Evolutionary conservation across 1,284 basidiomycete species (phyloP).

Genomic region (Tilletia setariae): DNA sequence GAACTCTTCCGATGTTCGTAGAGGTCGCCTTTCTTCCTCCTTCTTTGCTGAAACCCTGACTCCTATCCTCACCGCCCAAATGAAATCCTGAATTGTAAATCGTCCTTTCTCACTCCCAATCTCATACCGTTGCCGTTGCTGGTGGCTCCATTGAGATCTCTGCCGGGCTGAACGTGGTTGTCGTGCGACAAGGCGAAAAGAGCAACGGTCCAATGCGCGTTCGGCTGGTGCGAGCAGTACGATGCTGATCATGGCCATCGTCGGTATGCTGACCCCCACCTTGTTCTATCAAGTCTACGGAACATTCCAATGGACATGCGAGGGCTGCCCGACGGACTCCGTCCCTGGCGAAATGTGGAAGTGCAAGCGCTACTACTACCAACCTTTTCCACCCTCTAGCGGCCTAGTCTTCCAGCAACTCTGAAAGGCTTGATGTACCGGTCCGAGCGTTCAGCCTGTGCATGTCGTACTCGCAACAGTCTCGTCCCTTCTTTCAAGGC

Average conservation of each 20-base stretch:
- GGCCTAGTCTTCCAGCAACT: slow-evolving; percentile 95
- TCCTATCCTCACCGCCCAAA: too few relatives aligned
- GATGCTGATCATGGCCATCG: slow-evolving; percentile 99
- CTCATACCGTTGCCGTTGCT: too few relatives aligned
- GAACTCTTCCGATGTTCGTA: too few relatives aligned
- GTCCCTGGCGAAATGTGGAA: slow-evolving; percentile 62
- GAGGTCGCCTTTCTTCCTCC: too few relatives aligned
- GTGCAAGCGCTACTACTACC: slow-evolving; percentile 90
- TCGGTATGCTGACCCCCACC: slow-evolving; percentile 90
- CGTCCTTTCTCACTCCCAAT: too few relatives aligned
- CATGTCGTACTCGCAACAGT: too few relatives aligned
- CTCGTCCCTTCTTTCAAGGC: too few relatives aligned
- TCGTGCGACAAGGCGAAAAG: slow-evolving; percentile 84
- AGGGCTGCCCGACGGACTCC: slow-evolving; percentile 69
- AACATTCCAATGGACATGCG: slow-evolving; percentile 89
- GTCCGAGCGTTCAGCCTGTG: too few relatives aligned
- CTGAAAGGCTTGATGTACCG: slow-evolving; percentile 92
- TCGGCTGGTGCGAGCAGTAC: slow-evolving; percentile 97
- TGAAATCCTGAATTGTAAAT: too few relatives aligned
- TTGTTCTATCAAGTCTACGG: slow-evolving; percentile 99
- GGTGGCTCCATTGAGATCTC: too few relatives aligned
- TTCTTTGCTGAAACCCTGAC: too few relatives aligned
- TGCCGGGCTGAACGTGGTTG: too few relatives aligned
- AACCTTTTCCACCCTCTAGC: slow-evolving; percentile 83
- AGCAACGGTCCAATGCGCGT: slow-evolving; percentile 96